Evolutionary conservation across 805 yeast genomes (phyloP), one percentile per base, ranked within the genome.

Genomic region (Ogataea polymorpha): DNA sequence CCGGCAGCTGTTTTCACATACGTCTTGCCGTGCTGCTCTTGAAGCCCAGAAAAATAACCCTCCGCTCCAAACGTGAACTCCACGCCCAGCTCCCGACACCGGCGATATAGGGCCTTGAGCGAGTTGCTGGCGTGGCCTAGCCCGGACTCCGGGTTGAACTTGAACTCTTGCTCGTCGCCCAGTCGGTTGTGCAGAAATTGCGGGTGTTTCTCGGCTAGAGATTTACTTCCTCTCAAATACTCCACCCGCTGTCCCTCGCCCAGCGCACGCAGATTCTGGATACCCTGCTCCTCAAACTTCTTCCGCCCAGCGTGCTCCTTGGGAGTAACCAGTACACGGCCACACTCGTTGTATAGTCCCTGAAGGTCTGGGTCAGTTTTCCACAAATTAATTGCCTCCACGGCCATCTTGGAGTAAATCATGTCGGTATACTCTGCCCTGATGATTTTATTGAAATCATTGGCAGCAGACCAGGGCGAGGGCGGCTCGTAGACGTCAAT

Each of bases 381-480:
- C 74, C 76, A 72, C 39, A 54, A 41, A 8, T 54, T 40, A 30
- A 70, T 51, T 2, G 79, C 77, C 48, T 75, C 79, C 3, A 71
- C 59, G 3, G 74, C 61, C 49, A 75, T 44, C 33, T 58, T 56
- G 4, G 76, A 56, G 42, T 74, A 73, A n/a, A 61, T 51, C 23
- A 57, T 30, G 39, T 72, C 75, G 5, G 66, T 54, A 45, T 75
- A 74, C 46, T 74, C 79, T 0, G 72, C 61, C 35, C 79, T 58
- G 12, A 75, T 64, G 35, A 75, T 73, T 50, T 75, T 73, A 49
- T 74, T 74, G 38, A 62, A 61, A 59, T 71, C 82, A 57, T 82
- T 87, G 0, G 89, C 90, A 13, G 89, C 90, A 0, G 89, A 88
- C 87, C 86, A 82, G 2, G 82, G 73, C 0, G 87, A 80, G 4